Conservation (phyloP, 2,329 filamentous ascomycete species). For the Talaromyces rugulosus region DNA sequence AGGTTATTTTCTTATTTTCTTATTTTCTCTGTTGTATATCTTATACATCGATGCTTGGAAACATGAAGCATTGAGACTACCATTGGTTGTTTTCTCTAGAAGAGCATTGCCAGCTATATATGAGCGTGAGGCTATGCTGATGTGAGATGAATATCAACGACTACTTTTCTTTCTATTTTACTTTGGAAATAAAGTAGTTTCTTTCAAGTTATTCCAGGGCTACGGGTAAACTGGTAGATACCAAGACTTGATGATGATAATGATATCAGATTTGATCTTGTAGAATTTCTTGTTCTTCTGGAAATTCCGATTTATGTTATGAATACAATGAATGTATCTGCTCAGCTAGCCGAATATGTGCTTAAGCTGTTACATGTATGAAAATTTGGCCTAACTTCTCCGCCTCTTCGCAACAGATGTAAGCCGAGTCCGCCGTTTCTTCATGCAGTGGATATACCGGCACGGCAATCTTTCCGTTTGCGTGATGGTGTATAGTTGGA, state of each 20-base stretch:
- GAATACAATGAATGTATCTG: not conserved
- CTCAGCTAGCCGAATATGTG: not conserved
- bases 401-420: not conserved
- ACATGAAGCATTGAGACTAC: not conserved
- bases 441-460: not conserved
- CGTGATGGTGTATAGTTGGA: not conserved
- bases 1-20: slow-evolving; percentile 1
- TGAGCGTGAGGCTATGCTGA: not conserved
- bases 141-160: not conserved
- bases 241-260: not conserved
- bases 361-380: not conserved
- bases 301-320: not conserved
- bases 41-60: not conserved
- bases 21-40: slow-evolving; percentile 1
- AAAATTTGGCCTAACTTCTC: not conserved
- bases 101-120: not conserved
- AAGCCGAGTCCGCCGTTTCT: not conserved
- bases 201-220: not conserved
- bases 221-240: not conserved
- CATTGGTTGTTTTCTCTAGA: not conserved
- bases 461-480: not conserved
- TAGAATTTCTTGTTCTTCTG: not conserved
- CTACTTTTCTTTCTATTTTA: not conserved
- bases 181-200: not conserved
- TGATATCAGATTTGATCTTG: too few relatives aligned